Conservation (phyloP, 176 grass and related monocot species). For the Hyparrhenia diplandra region DNA sequence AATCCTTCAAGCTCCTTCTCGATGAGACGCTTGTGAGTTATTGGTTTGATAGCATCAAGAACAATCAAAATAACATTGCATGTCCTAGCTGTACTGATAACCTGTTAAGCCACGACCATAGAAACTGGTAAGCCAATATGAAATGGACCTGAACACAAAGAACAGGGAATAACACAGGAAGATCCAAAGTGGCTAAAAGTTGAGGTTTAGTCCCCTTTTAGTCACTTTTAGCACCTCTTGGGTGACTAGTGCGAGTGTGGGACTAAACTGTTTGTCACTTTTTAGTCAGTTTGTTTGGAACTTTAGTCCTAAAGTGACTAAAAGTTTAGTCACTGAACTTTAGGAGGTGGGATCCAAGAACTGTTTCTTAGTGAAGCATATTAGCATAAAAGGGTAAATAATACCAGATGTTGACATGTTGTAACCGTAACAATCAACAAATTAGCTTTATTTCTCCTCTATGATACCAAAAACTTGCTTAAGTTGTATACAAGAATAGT, state of each 20-base stretch:
- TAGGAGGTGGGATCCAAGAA: too few species aligned
- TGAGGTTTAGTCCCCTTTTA: too few species aligned
- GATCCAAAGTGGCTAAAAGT: too few species aligned
- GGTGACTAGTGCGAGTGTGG: too few species aligned
- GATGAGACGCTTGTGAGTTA: conserved; percentile 97
- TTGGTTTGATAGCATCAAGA: conserved; percentile 96
- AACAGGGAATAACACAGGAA: not conserved
- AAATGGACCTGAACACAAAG: not conserved
- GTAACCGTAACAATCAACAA: not conserved
- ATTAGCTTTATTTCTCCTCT: not conserved
- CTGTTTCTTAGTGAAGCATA: not conserved
- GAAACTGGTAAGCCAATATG: not conserved
- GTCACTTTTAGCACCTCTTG: too few species aligned
- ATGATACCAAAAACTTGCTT: not conserved
- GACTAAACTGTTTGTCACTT: too few species aligned
- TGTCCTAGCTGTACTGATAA: conserved; percentile 98
- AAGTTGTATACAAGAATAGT: not conserved
- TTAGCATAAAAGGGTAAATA: not conserved
- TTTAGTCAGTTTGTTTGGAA: too few species aligned
- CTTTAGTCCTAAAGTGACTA: too few species aligned
- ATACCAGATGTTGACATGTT: too few species aligned
- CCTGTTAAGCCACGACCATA: conserved; percentile 30
- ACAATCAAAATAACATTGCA: conserved; percentile 98
- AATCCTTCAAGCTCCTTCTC: conserved; percentile 98
- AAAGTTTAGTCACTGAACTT: too few species aligned